Evolutionary conservation across 75 land plant genomes (phyloP).

Genomic region (Pseudotsuga menziesii): DNA sequence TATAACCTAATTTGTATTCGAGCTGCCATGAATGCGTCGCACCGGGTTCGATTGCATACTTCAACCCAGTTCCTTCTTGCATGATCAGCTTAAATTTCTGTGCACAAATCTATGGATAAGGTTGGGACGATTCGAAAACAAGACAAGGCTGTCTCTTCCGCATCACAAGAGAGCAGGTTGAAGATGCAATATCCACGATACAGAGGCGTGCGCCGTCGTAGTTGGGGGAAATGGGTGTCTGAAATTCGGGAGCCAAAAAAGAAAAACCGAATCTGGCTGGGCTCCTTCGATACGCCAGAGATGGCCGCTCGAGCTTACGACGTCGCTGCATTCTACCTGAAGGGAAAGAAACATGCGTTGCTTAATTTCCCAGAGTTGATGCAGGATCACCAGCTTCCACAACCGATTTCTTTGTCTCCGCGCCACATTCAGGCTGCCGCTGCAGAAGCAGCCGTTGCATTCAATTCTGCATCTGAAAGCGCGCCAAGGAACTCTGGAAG

Average conservation of each 20-base stretch:
- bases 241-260: slow-evolving; percentile 44
- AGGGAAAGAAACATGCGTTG: slow-evolving; percentile 31
- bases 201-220: slow-evolving; percentile 28
- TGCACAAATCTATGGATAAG: no score
- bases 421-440: slow-evolving; percentile 28
- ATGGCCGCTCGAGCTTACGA: slow-evolving; percentile 54
- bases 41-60: no score
- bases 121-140: no score
- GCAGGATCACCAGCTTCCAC: slow-evolving; percentile 24
- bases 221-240: slow-evolving; percentile 46
- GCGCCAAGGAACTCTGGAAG: neutral
- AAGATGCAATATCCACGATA: slow-evolving; percentile 30
- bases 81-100: no score
- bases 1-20: no score
- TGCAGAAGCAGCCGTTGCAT: slow-evolving; percentile 33
- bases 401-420: slow-evolving; percentile 17
- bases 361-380: slow-evolving; percentile 58
- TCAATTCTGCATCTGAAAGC: neutral
- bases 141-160: no score
- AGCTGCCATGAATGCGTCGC: no score
- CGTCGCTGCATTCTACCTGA: slow-evolving; percentile 44
- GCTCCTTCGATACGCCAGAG: slow-evolving; percentile 35
- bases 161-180: no score
- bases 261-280: slow-evolving; percentile 51
- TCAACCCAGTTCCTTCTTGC: no score